phyloP scores from a whole-genome alignment of 1,139 yeast species.

The Oligophagozyma castellii region DNA sequence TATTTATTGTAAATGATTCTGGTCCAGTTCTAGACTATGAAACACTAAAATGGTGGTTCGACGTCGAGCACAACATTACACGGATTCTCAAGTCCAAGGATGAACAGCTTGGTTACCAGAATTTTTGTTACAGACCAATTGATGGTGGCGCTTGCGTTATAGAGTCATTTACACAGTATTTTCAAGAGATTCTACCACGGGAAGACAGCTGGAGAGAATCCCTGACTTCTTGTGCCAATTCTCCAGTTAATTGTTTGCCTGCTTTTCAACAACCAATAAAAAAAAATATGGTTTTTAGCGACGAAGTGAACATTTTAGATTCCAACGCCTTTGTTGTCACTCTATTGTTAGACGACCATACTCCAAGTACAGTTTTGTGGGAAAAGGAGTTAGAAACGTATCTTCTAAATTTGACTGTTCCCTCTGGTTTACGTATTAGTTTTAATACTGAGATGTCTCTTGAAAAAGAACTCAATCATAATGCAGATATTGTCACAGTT shows the following conservation, averaged over 20 bases:
- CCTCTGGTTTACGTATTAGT: conserved; percentile 46
- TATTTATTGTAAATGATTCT: conserved; percentile 58
- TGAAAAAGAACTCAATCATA: conserved; percentile 70
- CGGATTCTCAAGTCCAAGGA: conserved; percentile 11
- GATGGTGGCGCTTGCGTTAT: conserved; percentile 64
- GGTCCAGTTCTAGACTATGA: conserved; percentile 54
- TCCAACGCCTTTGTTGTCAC: conserved; percentile 70
- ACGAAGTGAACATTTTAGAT: conserved; percentile 36
- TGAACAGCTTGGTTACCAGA: conserved; percentile 33
- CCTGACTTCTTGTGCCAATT: conserved; percentile 46
- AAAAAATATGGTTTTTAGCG: conserved; percentile 57
- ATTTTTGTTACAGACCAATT: conserved; percentile 71
- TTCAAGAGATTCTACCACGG: conserved; percentile 52
- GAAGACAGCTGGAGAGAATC: conserved; percentile 40
- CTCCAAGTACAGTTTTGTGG: conserved; percentile 42
- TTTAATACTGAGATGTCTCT: conserved; percentile 76
- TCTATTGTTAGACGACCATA: conserved; percentile 42
- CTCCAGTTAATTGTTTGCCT: conserved; percentile 87
- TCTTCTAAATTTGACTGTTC: conserved; percentile 35
- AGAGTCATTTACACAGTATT: conserved; percentile 87
- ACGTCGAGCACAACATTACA: conserved; percentile 46
- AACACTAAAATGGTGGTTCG: conserved; percentile 78
- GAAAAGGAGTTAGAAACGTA: conserved; percentile 49
- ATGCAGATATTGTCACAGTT: conserved; percentile 63
- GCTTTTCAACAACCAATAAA: conserved; percentile 82